phyloP scores from a whole-genome alignment of 2,329 filamentous ascomycete genomes.

The Colletotrichum eremochloae region DNA sequence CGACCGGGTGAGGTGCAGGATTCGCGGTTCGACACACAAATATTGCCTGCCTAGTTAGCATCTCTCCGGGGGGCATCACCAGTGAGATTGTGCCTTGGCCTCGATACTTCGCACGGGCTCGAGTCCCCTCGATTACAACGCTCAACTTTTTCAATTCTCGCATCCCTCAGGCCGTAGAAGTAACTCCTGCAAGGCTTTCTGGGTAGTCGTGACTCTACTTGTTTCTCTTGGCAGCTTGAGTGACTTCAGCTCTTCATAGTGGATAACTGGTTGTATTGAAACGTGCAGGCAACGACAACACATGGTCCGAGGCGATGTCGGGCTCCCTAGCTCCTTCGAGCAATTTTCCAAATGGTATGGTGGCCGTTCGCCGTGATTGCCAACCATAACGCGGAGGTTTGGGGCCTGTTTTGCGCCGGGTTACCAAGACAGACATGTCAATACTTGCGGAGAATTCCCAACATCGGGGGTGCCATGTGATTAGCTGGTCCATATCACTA shows the following conservation, averaged over 20 bases:
- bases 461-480: not conserved
- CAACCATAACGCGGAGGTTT: not conserved
- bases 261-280: not conserved
- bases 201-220: not conserved
- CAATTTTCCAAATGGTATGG: not conserved
- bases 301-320: no score
- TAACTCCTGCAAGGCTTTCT: not conserved
- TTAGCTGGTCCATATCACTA: conserved; percentile 42
- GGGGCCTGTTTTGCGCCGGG: not conserved
- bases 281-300: not conserved
- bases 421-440: not conserved
- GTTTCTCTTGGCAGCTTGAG: not conserved
- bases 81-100: not conserved
- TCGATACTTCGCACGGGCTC: not conserved
- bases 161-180: not conserved
- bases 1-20: not conserved
- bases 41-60: not conserved
- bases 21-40: not conserved
- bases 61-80: not conserved
- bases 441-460: not conserved
- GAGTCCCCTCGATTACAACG: not conserved
- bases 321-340: not conserved
- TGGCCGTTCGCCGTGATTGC: not conserved
- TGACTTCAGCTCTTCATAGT: not conserved
- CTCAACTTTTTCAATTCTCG: not conserved